Conservation (phyloP, 140 eudicot genomes). For the Stevia rebaudiana region DNA sequence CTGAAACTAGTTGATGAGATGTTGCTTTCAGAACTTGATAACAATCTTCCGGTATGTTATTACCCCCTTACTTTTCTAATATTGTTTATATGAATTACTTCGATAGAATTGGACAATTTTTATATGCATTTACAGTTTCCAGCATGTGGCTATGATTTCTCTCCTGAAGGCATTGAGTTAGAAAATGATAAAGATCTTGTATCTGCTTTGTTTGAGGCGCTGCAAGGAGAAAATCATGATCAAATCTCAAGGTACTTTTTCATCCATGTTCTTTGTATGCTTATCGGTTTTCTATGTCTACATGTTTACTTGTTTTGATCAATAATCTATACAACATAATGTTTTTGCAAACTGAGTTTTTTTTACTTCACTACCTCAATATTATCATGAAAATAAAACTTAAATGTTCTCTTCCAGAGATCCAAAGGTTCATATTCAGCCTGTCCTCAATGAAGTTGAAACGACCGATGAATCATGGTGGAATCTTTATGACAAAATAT, state of each 20-base stretch:
- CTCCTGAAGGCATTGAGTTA: slow-evolving; percentile 51
- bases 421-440: slow-evolving; percentile 27
- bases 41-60: slow-evolving; percentile 66
- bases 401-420: slow-evolving; percentile 28
- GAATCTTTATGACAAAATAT: slow-evolving; percentile 69
- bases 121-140: slow-evolving; percentile 55
- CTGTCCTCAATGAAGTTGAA: slow-evolving; percentile 32
- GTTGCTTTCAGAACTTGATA: slow-evolving; percentile 78
- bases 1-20: slow-evolving; percentile 77
- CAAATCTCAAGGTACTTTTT: slow-evolving; percentile 46
- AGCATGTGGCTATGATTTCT: slow-evolving; percentile 54
- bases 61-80: background rate
- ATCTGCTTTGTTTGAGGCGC: slow-evolving; percentile 60
- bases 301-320: background rate
- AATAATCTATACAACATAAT: background rate
- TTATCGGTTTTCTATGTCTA: background rate
- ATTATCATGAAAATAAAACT: slow-evolving; percentile 4
- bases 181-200: slow-evolving; percentile 56
- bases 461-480: slow-evolving; percentile 73
- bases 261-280: slow-evolving; percentile 2
- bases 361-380: slow-evolving; percentile 1
- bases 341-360: background rate
- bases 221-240: slow-evolving; percentile 63
- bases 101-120: no score
- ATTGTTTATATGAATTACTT: slow-evolving; percentile 2